These are phyloP conservation scores for Pisolithus tinctorius DNA, from an alignment of 768 basidiomycete species.

Conservation along the genomic window DNA sequence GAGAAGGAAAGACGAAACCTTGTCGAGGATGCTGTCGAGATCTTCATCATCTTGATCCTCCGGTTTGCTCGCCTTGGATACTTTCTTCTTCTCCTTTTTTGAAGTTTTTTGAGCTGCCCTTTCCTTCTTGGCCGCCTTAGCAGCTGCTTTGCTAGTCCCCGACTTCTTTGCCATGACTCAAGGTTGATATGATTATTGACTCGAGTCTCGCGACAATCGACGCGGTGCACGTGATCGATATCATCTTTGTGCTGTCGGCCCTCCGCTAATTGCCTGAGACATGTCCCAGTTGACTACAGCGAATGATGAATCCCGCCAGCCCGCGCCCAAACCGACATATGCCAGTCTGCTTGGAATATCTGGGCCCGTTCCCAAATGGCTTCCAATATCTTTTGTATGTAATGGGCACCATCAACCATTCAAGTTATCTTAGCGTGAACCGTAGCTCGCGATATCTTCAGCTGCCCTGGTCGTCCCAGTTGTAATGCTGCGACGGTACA, in stretches of 20 bases:
- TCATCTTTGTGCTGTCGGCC: background rate
- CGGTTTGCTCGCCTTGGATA: conserved; percentile 37
- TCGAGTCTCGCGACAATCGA: too few relatives aligned
- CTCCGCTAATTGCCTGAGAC: background rate
- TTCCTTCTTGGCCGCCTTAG: conserved; percentile 61
- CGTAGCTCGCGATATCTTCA: conserved; percentile 8
- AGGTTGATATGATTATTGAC: background rate
- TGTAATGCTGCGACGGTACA: conserved; percentile 9
- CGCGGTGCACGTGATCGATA: background rate
- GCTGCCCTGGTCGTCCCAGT: conserved; percentile 9
- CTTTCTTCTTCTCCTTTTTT: conserved; percentile 61
- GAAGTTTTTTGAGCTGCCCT: conserved; percentile 64
- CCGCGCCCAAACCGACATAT: background rate
- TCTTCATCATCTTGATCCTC: conserved; percentile 67
- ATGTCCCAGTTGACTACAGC: background rate
- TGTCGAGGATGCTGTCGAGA: conserved; percentile 78
- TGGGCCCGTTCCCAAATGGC: conserved; percentile 20
- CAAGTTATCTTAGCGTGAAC: background rate
- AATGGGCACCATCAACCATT: background rate
- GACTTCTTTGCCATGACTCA: conserved; percentile 13
- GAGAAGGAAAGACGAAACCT: conserved; percentile 35
- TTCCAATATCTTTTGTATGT: conserved; percentile 25
- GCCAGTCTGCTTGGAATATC: background rate
- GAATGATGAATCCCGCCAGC: background rate
- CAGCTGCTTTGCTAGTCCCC: conserved; percentile 26